A percentile compares a stretch with the other conserved stretches of the same genome.
Conservation (phyloP, 495 filamentous ascomycete species). For the Penicillium robsamsonii region DNA sequence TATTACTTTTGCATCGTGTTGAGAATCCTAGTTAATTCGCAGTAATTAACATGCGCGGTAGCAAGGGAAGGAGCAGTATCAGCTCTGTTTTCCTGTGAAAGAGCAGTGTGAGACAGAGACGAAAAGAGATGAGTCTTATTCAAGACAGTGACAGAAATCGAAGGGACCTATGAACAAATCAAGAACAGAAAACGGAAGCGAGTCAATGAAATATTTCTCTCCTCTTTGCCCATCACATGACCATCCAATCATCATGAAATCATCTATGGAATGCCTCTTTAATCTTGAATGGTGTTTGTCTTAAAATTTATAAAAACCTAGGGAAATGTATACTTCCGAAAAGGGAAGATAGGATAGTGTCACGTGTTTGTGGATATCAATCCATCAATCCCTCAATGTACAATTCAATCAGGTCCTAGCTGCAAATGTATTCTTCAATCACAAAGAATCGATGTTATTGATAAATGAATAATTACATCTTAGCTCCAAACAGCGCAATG, state of each 20-base stretch:
- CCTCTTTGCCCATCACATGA: too few relatives aligned
- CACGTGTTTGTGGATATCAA: not conserved
- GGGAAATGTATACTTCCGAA: not conserved
- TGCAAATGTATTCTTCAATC: not conserved
- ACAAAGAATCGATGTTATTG: constrained; percentile 13
- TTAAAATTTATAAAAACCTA: not conserved
- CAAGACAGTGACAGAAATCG: not conserved
- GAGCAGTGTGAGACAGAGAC: not conserved
- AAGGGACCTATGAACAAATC: not conserved
- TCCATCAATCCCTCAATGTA: not conserved
- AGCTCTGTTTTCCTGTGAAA: not conserved
- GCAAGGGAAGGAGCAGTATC: not conserved
- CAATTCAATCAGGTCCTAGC: not conserved
- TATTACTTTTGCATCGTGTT: too few relatives aligned
- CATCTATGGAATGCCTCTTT: too few relatives aligned
- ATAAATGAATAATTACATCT: constrained; percentile 19
- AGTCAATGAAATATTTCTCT: not conserved
- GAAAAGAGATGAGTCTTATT: not conserved
- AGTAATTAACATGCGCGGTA: not conserved
- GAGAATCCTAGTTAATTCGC: too few relatives aligned
- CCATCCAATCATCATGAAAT: too few relatives aligned
- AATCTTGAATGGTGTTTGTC: too few relatives aligned
- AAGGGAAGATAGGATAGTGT: not conserved
- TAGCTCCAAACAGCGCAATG: constrained; percentile 11
- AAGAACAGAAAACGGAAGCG: not conserved